Conservation (phyloP, 306 rosid species). For the Sechiopsis laciniata region DNA sequence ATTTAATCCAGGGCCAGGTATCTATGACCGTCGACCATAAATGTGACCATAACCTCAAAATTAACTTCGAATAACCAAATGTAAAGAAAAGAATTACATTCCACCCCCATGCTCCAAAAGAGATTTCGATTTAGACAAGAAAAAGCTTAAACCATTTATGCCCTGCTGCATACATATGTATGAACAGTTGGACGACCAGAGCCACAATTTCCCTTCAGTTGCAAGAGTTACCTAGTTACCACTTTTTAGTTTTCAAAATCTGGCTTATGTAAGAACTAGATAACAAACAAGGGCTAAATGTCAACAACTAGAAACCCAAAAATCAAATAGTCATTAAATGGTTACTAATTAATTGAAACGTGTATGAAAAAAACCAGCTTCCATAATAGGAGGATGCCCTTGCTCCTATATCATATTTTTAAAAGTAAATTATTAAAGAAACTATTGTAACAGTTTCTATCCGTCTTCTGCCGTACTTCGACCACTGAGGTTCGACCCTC, state of each 20-base stretch:
- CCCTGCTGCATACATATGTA: slow-evolving; percentile 5
- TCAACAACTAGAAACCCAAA: too few relatives aligned
- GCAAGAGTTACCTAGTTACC: background rate
- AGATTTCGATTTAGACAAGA: background rate
- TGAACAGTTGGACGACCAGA: background rate
- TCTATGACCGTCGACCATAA: too few relatives aligned
- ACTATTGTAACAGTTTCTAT: background rate
- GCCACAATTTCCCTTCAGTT: background rate
- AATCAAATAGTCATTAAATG: too few relatives aligned
- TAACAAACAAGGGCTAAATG: too few relatives aligned
- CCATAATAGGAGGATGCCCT: background rate
- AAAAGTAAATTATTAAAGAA: background rate
- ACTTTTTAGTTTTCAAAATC: too few relatives aligned
- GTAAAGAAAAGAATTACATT: background rate
- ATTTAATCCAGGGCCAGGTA: background rate
- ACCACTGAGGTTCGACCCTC: background rate
- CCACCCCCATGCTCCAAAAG: background rate
- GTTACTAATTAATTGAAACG: background rate
- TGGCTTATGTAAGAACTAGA: too few relatives aligned
- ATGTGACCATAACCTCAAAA: background rate
- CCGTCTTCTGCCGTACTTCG: background rate
- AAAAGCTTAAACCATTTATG: background rate
- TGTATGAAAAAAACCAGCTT: background rate
- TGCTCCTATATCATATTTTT: background rate
- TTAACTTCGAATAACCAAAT: background rate